phyloP scores from a whole-genome alignment of 495 filamentous ascomycete genomes.

The Tricharina praecox region DNA sequence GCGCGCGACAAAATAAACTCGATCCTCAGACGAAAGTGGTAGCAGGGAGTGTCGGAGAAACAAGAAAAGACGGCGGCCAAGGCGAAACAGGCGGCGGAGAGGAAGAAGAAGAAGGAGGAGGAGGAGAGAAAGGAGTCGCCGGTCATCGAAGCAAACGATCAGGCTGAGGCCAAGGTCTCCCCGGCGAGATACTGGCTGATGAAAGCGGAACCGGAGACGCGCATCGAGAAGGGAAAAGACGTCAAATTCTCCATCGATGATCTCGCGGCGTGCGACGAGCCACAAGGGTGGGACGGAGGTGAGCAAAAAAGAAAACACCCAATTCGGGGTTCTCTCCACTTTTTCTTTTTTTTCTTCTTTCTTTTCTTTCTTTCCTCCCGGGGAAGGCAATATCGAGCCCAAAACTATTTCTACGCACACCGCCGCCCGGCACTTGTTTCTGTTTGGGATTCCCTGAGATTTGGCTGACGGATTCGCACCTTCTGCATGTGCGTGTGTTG shows the following conservation, averaged over 20 bases:
- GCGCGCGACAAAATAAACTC: too few relatives aligned
- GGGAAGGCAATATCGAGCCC: too few relatives aligned
- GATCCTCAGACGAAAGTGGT: too few relatives aligned
- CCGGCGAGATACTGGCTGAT: constrained; percentile 64
- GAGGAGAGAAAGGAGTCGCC: neutral
- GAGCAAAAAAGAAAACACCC: constrained; percentile 5
- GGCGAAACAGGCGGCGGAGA: neutral
- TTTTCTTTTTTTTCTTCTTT: constrained; percentile 1
- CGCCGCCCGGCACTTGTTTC: too few relatives aligned
- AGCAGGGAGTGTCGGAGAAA: too few relatives aligned
- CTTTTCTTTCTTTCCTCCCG: neutral
- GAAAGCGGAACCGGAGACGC: constrained; percentile 84
- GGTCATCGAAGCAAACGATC: neutral
- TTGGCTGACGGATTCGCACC: too few relatives aligned
- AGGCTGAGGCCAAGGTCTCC: neutral
- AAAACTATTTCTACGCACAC: too few relatives aligned
- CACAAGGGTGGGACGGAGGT: constrained; percentile 79
- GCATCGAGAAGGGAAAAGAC: constrained; percentile 68
- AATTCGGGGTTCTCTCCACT: too few relatives aligned
- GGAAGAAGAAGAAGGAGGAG: neutral
- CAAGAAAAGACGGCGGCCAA: neutral
- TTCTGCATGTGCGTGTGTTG: too few relatives aligned
- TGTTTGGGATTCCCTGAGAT: too few relatives aligned
- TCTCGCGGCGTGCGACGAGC: constrained; percentile 45
- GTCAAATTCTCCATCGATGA: constrained; percentile 94